These are phyloP conservation scores for Sporothrix brasiliensis DNA, from an alignment of 2,329 filamentous ascomycete genomes.

Conservation along the genomic window DNA sequence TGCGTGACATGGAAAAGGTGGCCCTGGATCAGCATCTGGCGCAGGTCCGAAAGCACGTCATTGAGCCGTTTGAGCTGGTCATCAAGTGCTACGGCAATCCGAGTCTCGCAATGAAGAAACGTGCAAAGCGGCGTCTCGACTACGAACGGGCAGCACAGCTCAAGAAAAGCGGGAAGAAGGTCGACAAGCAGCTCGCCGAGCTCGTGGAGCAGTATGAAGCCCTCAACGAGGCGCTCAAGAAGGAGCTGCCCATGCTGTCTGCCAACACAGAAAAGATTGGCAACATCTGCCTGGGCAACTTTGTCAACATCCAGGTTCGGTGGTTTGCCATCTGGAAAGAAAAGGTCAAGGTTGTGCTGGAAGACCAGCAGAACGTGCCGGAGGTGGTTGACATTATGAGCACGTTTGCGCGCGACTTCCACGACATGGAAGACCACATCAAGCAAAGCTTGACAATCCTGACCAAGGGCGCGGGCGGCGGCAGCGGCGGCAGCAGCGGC, in stretches of 20 bases:
- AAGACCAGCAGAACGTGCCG: slow-evolving; percentile 62
- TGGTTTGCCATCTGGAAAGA: slow-evolving; percentile 86
- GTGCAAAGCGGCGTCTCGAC: slow-evolving; percentile 87
- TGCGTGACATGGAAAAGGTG: slow-evolving; percentile 81
- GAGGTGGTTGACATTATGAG: slow-evolving; percentile 73
- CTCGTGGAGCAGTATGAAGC: slow-evolving; percentile 87
- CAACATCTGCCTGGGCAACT: slow-evolving; percentile 78
- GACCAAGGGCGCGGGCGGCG: slow-evolving; percentile 69
- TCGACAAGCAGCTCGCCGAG: slow-evolving; percentile 82
- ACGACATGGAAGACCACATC: slow-evolving; percentile 72
- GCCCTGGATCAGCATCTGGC: slow-evolving; percentile 70
- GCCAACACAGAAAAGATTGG: slow-evolving; percentile 79
- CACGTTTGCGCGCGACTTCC: slow-evolving; percentile 78
- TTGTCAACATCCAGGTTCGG: slow-evolving; percentile 78
- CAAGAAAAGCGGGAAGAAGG: slow-evolving; percentile 78
- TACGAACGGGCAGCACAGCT: slow-evolving; percentile 81
- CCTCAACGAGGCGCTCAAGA: slow-evolving; percentile 89
- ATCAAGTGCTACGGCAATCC: slow-evolving; percentile 70
- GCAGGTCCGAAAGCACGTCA: slow-evolving; percentile 77
- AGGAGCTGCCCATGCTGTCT: slow-evolving; percentile 86
- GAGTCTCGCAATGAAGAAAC: slow-evolving; percentile 88
- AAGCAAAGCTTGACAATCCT: slow-evolving; percentile 69
- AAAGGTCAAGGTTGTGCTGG: slow-evolving; percentile 76
- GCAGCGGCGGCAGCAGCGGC: slow-evolving; percentile 46
- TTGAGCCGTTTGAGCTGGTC: slow-evolving; percentile 62